These are phyloP conservation scores for Mycoemilia scoparia DNA, from an alignment of 192 early-diverging fungal genomes.

Conservation along the genomic window DNA sequence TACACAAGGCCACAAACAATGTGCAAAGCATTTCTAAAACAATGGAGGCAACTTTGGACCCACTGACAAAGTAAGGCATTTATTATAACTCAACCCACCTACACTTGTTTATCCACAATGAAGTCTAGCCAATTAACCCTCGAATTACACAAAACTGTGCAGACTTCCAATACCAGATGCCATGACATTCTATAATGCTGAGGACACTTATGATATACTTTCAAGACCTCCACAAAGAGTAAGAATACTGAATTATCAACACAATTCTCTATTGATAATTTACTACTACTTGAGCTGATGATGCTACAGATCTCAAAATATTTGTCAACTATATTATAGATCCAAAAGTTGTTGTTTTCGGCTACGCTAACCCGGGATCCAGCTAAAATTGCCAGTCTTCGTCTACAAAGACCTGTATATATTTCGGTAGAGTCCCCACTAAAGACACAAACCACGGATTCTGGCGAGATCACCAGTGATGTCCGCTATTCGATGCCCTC, in stretches of 20 bases:
- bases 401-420: constrained; percentile 63
- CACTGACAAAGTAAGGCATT: too few species aligned
- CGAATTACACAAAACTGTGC: too few species aligned
- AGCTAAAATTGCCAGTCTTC: constrained; percentile 72
- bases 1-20: constrained; percentile 41
- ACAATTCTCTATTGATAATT: not conserved
- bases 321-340: constrained; percentile 16
- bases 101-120: too few species aligned
- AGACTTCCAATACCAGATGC: constrained; percentile 8
- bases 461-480: too few species aligned
- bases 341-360: constrained; percentile 90
- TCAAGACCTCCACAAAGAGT: constrained; percentile 13
- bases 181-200: constrained; percentile 5
- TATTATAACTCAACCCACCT: too few species aligned
- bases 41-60: too few species aligned
- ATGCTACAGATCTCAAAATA: too few species aligned
- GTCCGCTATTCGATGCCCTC: too few species aligned
- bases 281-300: too few species aligned
- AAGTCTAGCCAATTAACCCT: too few species aligned
- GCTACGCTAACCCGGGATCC: constrained; percentile 90
- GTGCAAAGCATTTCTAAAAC: not conserved
- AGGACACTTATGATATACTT: constrained; percentile 4
- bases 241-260: not conserved
- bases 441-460: too few species aligned
- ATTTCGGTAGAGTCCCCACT: constrained; percentile 39